A percentile compares a stretch with the other conserved stretches of the same genome.
phyloP scores from a whole-genome alignment of 2,329 filamentous ascomycete species.

The Ilyonectria destructans region DNA sequence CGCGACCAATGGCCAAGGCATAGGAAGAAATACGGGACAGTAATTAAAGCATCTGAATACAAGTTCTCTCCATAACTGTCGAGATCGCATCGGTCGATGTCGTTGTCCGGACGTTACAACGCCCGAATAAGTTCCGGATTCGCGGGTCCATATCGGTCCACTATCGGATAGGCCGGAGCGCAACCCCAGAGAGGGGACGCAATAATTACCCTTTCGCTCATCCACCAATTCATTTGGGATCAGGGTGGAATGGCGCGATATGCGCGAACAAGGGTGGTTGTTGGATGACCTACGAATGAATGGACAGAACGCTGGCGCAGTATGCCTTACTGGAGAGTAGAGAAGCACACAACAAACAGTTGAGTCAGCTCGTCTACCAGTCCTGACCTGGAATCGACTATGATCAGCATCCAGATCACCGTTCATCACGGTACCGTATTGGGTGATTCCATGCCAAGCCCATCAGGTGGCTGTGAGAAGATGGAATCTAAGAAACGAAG shows the following conservation, averaged over 20 bases:
- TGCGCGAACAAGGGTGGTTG: not conserved
- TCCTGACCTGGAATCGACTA: not conserved
- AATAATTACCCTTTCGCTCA: constrained; percentile 9
- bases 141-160: constrained; percentile 28
- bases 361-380: not conserved
- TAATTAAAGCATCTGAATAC: not conserved
- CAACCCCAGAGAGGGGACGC: constrained; percentile 2
- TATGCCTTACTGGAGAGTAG: not conserved
- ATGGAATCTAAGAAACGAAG: constrained; percentile 12
- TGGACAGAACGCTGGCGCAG: not conserved
- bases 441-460: constrained; percentile 22
- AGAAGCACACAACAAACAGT: not conserved
- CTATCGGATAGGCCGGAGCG: constrained; percentile 29
- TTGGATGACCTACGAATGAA: not conserved
- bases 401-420: constrained; percentile 15
- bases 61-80: not conserved
- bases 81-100: constrained; percentile 14
- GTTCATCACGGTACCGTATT: not conserved
- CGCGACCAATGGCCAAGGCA: too few relatives aligned
- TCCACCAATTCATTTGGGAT: not conserved
- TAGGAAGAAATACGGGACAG: not conserved
- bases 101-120: constrained; percentile 18
- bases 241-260: not conserved
- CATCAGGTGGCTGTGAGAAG: constrained; percentile 22
- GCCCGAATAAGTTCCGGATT: constrained; percentile 18